These are phyloP conservation scores for Calamus simplicifolius DNA, from an alignment of 176 grass and related monocot genomes.

Conservation along the genomic window DNA sequence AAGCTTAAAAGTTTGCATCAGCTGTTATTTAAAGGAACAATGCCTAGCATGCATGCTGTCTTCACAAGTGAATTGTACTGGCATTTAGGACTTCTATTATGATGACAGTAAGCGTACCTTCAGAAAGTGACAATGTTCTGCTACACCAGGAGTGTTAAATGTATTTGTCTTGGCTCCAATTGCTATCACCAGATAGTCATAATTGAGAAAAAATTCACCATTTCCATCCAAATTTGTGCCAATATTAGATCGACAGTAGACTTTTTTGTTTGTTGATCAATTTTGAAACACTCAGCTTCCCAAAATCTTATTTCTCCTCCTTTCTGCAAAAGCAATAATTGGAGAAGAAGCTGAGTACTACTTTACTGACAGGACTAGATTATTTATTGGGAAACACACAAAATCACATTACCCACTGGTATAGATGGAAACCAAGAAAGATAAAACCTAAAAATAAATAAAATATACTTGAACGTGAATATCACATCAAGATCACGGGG, in stretches of 20 bases:
- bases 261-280: conserved; percentile 64
- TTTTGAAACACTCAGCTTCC: conserved; percentile 93
- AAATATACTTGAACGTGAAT: no score
- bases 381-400: no score
- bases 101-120: conserved; percentile 42
- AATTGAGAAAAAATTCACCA: conserved; percentile 76
- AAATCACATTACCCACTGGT: not conserved
- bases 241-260: conserved; percentile 61
- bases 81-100: not conserved
- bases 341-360: not conserved
- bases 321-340: conserved; percentile 44
- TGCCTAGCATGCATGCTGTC: not conserved
- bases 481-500: no score
- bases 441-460: not conserved
- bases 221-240: conserved; percentile 81
- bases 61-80: not conserved
- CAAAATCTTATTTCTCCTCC: conserved; percentile 80
- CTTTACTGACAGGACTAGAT: conserved; percentile 4
- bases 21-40: not conserved
- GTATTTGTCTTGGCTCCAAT: conserved; percentile 79
- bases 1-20: no score
- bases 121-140: conserved; percentile 84
- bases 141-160: conserved; percentile 89
- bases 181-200: conserved; percentile 77
- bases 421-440: not conserved